Evolutionary conservation across 2,329 filamentous ascomycete genomes (phyloP).

Genomic region (Colletotrichum sp.): DNA sequence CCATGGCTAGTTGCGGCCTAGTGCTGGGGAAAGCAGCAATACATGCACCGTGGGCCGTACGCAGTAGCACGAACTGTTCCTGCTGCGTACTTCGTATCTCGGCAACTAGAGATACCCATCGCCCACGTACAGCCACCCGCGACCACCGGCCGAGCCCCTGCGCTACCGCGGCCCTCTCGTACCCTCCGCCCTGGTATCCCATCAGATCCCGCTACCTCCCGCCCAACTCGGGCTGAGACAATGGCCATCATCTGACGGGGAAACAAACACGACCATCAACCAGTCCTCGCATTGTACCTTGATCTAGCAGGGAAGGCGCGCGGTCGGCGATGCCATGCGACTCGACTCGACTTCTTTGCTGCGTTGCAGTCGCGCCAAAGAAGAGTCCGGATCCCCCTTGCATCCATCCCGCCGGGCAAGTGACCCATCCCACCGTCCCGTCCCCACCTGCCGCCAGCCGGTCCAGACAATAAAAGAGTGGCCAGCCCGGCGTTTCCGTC

Average conservation of each 20-base stretch:
- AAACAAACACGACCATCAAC: not conserved
- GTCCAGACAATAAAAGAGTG: not conserved
- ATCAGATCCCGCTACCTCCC: not conserved
- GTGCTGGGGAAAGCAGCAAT: not conserved
- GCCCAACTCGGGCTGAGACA: slow-evolving; percentile 1
- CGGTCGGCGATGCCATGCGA: not conserved
- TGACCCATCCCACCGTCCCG: not conserved
- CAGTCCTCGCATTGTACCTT: not conserved
- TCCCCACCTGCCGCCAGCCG: not conserved
- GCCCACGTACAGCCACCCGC: not conserved
- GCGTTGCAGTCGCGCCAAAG: not conserved
- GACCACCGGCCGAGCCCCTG: not conserved
- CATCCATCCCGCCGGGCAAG: not conserved
- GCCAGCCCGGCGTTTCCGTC: not conserved
- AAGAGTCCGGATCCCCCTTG: not conserved
- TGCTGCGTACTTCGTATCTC: not conserved
- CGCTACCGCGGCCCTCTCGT: not conserved
- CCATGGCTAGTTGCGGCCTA: not conserved
- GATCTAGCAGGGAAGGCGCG: not conserved
- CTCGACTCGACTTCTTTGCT: not conserved
- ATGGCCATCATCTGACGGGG: slow-evolving; percentile 9
- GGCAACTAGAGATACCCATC: not conserved
- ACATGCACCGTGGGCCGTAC: not conserved
- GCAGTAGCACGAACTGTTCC: not conserved
- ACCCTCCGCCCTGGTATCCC: not conserved